Base-by-base conservation (phyloP, 2,329 filamentous ascomycete genomes). In the Colletotrichum costaricense region DNA sequence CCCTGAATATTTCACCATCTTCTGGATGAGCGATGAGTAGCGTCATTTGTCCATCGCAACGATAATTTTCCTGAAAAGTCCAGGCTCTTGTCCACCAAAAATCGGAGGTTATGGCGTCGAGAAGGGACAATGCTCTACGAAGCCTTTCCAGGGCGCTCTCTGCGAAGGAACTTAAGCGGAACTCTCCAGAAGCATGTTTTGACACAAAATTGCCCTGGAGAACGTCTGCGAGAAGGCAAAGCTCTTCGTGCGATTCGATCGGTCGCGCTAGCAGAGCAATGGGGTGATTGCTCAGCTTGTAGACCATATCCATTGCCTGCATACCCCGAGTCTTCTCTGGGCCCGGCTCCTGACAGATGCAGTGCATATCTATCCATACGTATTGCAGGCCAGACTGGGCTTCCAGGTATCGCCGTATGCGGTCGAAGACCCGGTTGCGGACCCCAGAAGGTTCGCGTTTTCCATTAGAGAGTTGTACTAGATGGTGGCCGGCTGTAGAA, bases 241-340 rank as follows among this genome's bases (percentile, higher is more conserved):
- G 24, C 55, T 67, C 64, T 22, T 33, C 54, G 3, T 11, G 9
- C 4, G 64, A 58, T 8, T 19, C 22, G 14, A 67, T 49, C 14
- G 64, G 64, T 5, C 64, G 35, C 3, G 35, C 64, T 3, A 67
- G 55, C 3, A 67, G 26, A 14, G 55, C 55, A 30, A 67, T 33
- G 4, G 35, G 64, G 26, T 67, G 64, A 22, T 33, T 19, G 19
- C 55, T 67, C 16, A 49, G 55, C 5, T 24, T 28, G 55, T 59
- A 67, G 7, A 67, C 64, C 24, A 67, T 11, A n/a, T 67, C 64
- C 64, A 67, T 67, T 6, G 54, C 64, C 54, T 67, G 38, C 14
- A 67, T 26, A 4, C n/a, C 63, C 3, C 19, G 63, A 22, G 28
- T 55, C 54, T 57, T 55, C 8, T 42, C 30, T 9, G 42, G 33